A percentile compares a stretch with the other conserved stretches of the same genome.
Evolutionary conservation across 2,329 filamentous ascomycete species (phyloP).

Genomic region (Diplodia sapinea): DNA sequence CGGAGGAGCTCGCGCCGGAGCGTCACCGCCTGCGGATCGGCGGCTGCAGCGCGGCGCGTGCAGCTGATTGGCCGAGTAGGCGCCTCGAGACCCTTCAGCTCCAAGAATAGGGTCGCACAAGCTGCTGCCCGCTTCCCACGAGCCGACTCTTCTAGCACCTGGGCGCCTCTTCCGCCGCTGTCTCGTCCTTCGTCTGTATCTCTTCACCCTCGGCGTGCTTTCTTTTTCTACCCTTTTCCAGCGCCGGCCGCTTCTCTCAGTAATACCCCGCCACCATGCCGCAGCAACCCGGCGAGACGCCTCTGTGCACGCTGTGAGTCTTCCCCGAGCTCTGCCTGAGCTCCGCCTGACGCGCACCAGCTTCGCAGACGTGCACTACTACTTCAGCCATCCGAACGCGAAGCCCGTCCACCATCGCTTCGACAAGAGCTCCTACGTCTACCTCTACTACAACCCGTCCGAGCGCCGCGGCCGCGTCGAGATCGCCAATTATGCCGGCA

Average conservation of each 20-base stretch:
- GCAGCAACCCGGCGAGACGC: constrained; percentile 54
- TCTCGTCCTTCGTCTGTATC: constrained; percentile 32
- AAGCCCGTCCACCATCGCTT: constrained; percentile 80
- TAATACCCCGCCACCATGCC: constrained; percentile 47
- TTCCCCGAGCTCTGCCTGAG: neutral
- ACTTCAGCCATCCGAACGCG: constrained; percentile 69
- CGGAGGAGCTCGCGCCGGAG: constrained; percentile 35
- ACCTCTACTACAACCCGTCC: constrained; percentile 75
- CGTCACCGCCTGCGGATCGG: constrained; percentile 31
- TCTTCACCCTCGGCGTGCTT: constrained; percentile 23
- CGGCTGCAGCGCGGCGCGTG: neutral
- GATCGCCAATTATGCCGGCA: constrained; percentile 75
- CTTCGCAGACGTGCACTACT: constrained; percentile 81
- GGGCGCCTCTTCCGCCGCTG: neutral
- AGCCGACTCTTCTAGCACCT: constrained; percentile 3
- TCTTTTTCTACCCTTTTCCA: constrained; percentile 13
- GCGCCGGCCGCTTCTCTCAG: constrained; percentile 22
- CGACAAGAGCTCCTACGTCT: constrained; percentile 79
- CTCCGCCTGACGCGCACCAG: constrained; percentile 52
- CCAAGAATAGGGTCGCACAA: constrained; percentile 29
- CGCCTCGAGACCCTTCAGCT: constrained; percentile 25
- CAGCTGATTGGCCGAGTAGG: constrained; percentile 30
- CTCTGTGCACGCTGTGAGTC: constrained; percentile 55
- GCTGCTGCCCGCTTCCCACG: constrained; percentile 19
- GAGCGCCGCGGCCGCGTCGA: constrained; percentile 73